phyloP scores from a whole-genome alignment of 768 basidiomycete genomes.

The Auricularia heimuer region DNA sequence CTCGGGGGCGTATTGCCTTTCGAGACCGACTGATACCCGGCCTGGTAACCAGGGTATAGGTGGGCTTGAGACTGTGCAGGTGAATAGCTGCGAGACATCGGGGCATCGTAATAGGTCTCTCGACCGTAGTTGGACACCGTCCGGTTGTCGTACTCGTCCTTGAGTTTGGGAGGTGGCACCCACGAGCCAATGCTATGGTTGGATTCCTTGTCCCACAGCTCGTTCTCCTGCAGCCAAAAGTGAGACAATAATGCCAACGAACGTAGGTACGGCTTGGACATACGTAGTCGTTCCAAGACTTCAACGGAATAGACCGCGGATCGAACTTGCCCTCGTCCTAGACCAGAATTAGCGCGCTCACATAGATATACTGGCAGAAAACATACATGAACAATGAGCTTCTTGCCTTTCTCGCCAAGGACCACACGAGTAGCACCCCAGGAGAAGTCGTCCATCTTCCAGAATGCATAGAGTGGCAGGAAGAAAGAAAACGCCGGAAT shows the following conservation, averaged over 20 bases:
- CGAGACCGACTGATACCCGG: conserved; percentile 58
- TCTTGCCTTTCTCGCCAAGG: conserved; percentile 90
- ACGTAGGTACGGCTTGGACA: conserved; percentile 18
- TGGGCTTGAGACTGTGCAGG: conserved; percentile 64
- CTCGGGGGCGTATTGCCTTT: conserved; percentile 18
- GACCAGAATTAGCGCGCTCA: conserved; percentile 7
- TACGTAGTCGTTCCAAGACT: conserved; percentile 95
- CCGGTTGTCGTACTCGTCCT: conserved; percentile 68
- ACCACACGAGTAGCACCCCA: conserved; percentile 93
- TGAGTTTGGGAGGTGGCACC: conserved; percentile 67
- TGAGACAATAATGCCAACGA: background rate
- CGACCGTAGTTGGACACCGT: conserved; percentile 79
- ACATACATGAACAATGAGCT: conserved; percentile 85
- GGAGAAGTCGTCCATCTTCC: conserved; percentile 96
- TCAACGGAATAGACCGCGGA: conserved; percentile 83
- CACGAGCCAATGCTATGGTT: conserved; percentile 93
- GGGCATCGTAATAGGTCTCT: conserved; percentile 72
- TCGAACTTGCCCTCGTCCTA: conserved; percentile 98
- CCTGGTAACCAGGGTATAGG: conserved; percentile 63
- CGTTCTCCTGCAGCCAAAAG: conserved; percentile 57
- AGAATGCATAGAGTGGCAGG: conserved; percentile 92
- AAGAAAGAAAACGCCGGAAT: conserved; percentile 90
- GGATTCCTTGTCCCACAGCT: conserved; percentile 95
- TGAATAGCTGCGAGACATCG: conserved; percentile 49
- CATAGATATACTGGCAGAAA: background rate